A percentile compares a stretch with the other conserved stretches of the same genome.
phyloP scores from a whole-genome alignment of 257 asterid species.

The Ocimum tenuiflorum region DNA sequence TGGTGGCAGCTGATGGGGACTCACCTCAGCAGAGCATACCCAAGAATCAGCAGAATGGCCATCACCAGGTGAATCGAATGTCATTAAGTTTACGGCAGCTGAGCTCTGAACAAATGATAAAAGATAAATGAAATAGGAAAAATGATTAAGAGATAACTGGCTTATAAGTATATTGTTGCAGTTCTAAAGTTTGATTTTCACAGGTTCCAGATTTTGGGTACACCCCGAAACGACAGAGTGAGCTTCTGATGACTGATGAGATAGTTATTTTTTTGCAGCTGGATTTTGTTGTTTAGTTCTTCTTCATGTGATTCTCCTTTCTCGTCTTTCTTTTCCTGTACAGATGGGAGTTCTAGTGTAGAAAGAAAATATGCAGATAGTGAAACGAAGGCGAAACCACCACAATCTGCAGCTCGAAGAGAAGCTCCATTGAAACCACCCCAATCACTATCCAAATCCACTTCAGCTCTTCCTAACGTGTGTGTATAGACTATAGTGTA shows the following conservation, averaged over 20 bases:
- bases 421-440: constrained; percentile 60
- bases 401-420: constrained; percentile 39
- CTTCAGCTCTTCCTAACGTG: constrained; percentile 73
- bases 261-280: background rate
- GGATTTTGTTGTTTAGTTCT: background rate
- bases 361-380: constrained; percentile 57
- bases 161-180: constrained; percentile 10
- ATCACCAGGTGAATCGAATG: constrained; percentile 62
- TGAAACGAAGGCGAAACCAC: constrained; percentile 54
- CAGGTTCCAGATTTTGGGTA: constrained; percentile 68
- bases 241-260: too few relatives aligned
- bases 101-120: too few relatives aligned
- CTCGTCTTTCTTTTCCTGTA: constrained; percentile 3
- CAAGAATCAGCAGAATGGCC: constrained; percentile 61
- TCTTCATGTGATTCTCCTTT: background rate
- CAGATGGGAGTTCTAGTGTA: constrained; percentile 71
- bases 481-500: background rate
- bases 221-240: constrained; percentile 76
- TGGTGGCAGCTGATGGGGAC: constrained; percentile 84
- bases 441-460: constrained; percentile 54
- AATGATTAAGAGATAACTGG: background rate
- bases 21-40: constrained; percentile 75
- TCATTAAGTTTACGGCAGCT: constrained; percentile 10
- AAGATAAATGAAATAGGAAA: background rate
- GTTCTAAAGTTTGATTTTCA: constrained; percentile 26